A percentile compares a stretch with the other conserved stretches of the same genome.
Evolutionary conservation across 164 flowering plant species (phyloP).

Genomic region (Stephania cephalantha): DNA sequence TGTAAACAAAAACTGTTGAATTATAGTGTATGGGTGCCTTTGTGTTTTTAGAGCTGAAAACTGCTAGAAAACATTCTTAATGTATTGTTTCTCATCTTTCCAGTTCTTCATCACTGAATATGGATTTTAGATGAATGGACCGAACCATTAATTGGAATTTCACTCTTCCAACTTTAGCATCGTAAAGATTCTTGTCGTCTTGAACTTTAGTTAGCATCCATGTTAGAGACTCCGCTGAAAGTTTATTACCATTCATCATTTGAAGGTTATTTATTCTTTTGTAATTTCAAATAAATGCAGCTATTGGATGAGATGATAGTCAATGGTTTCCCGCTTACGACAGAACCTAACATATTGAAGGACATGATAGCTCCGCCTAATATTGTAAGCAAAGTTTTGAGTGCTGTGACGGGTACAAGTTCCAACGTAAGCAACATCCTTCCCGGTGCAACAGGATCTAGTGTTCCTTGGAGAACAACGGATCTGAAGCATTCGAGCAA

Average conservation of each 20-base stretch:
- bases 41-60: no score
- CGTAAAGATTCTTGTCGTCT: not conserved
- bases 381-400: conserved; percentile 82
- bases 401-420: conserved; percentile 90
- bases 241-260: not conserved
- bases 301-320: conserved; percentile 99
- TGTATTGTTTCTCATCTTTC: no score
- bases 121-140: not conserved
- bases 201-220: not conserved
- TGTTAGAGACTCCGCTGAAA: not conserved
- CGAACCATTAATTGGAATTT: not conserved
- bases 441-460: conserved; percentile 83
- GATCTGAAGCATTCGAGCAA: conserved; percentile 69
- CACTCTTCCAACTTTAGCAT: not conserved
- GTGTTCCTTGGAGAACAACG: conserved; percentile 90
- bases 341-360: conserved; percentile 84
- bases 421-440: conserved; percentile 87
- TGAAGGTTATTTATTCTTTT: not conserved
- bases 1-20: no score
- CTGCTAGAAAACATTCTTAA: no score
- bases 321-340: conserved; percentile 96
- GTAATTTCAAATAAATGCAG: conserved; percentile 43
- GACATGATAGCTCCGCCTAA: conserved; percentile 98
- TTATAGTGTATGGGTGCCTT: no score
- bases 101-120: not conserved